Base-by-base conservation (phyloP, 2,329 filamentous ascomycete species). In the Scopulariopsis brevicaulis region DNA sequence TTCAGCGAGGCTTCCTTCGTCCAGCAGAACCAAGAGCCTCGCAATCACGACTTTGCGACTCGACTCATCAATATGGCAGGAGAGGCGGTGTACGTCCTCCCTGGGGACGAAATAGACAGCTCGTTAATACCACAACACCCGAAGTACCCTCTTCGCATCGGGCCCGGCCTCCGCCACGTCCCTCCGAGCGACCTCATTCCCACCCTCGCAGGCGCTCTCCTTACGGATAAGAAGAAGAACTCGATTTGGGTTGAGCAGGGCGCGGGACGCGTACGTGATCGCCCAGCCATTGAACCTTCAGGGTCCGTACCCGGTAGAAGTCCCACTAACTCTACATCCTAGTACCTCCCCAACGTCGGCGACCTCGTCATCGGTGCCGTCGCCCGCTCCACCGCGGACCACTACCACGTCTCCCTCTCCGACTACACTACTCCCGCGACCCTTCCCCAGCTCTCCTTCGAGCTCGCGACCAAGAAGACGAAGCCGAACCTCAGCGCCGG, bases 291-390 rank as follows among this genome's bases (percentile, higher is more conserved):
- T 10, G 66, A 63, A 62, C 64, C 53, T 62, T 71, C 43, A 67
- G 66, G 40, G 15, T 53, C 66, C 68, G 40, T 69, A 28, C 51
- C 68, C 37, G 14, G 20, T 34, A 51, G 22, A 20, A 20, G 10
- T 4, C 34, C 34, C 8, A 4, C 5, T 50, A n/a, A 52, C 18
- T 52, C 24, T n/a, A 25, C 18, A 11, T n/a, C 20, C 66, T 57
- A 94, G 83, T 99, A 97, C 68, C 77, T 84, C 40, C 90, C 94
- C 14, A 80, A 84, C 20, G 75, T 81, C n/a, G 86, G 87, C 67
- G 94, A 99, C 70, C 83, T 96, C 54, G 85, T 97, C 63, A 89
- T 99, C 67, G 92, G 90, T 60, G 91, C 89, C 63, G 79, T 97
- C 64, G 83, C 89, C 66, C 88, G 86, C 69, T 86, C 84, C 58